Evolutionary conservation across 2,329 filamentous ascomycete genomes (phyloP).

Genomic region (Sporothrix pseudoabietina): DNA sequence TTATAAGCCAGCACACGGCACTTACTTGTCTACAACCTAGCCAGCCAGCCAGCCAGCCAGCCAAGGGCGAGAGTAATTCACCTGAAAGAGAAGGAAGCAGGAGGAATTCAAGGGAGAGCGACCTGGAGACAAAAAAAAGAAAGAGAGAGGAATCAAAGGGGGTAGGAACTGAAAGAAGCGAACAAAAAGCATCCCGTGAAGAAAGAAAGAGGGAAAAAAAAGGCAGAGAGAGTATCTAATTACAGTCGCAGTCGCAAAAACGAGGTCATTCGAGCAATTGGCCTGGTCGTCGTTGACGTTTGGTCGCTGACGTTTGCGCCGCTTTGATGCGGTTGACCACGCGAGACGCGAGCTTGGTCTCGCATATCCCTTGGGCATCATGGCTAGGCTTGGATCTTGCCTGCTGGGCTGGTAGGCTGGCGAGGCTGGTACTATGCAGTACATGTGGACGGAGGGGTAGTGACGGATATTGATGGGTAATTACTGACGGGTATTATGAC

Average conservation of each 20-base stretch:
- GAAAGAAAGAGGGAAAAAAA: neutral
- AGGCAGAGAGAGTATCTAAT: neutral
- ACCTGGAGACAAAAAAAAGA: neutral
- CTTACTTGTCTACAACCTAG: neutral
- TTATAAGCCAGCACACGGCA: neutral
- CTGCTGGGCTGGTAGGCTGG: too few species aligned
- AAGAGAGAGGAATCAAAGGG: neutral
- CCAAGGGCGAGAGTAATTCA: neutral
- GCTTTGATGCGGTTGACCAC: neutral
- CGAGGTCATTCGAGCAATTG: neutral
- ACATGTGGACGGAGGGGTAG: neutral
- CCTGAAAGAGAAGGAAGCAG: neutral
- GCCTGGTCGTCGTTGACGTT: neutral
- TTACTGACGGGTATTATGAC: constrained; percentile 14
- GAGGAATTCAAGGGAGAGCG: neutral
- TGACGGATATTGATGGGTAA: neutral
- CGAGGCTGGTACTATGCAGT: too few species aligned
- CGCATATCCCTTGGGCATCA: too few species aligned
- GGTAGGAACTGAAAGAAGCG: neutral
- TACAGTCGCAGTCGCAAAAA: neutral
- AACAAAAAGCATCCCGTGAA: neutral
- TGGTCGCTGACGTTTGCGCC: constrained; percentile 8
- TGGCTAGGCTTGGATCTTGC: too few species aligned
- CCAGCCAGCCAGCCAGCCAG: too few species aligned
- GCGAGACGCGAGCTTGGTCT: neutral